Evolutionary conservation across 2,329 filamentous ascomycete species (phyloP), one percentile per base, ranked within the genome.

Genomic region (Fusarium foetens): DNA sequence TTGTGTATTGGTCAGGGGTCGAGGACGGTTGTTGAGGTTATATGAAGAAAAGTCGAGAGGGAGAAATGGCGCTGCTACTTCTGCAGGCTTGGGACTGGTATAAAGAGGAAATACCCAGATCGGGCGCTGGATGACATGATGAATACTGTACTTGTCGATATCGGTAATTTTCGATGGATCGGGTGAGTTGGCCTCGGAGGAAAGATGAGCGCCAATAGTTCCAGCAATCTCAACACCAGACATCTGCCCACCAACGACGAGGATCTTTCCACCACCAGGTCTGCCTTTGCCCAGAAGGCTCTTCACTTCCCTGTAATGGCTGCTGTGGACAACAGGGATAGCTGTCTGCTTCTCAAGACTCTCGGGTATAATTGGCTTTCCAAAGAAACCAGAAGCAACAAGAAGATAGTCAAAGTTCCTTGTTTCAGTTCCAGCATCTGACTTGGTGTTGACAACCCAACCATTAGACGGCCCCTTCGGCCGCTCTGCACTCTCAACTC

Each of bases 231-330:
- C 94, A 9, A 93, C 88, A 1, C 93, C 93, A 5, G 93, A 95
- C 87, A 96, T 94, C 75, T 94, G 93, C 1, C 93, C 93, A 1
- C 94, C 94, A 2, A 94, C 88, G 1, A 97, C 85, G 2, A 94
- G 84, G 21, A 96, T 89, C 76, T 91, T 93, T 23, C 88, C 87
- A 3, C 84, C 84, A 1, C 76, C 75, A 8, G 70, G 61, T 5
- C 82, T 78, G 1, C 80, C 74, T 16, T 80, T 77, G 0, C 80
- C 81, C 3, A 91, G 74, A 6, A 91, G 79, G 13, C 78, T 79
- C 33, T 85, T 75, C 4, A 92, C 79, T 59, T 87, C 84, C 7
- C 91, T 85, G 58, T 94, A 91, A 33, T 86, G 81, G 52, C 91
- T 92, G 80, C 92, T 94, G 79, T 95, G 93, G 1, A 93, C 80